phyloP scores from a whole-genome alignment of 257 asterid species.

The Verbena officinalis region DNA sequence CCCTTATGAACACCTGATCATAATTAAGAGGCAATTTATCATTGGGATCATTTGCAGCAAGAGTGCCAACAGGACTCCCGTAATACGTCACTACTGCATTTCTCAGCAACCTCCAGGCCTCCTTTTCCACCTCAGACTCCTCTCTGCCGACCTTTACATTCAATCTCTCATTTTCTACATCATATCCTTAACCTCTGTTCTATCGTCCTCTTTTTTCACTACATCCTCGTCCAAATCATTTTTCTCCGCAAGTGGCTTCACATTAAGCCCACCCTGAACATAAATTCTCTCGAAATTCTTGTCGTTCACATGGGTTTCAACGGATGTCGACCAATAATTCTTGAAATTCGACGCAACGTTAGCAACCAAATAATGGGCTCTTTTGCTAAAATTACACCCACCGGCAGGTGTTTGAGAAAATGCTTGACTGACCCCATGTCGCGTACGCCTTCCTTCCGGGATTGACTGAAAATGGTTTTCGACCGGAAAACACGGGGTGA shows the following conservation, averaged over 20 bases:
- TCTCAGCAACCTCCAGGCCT: slow-evolving; percentile 79
- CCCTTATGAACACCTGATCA: slow-evolving; percentile 95
- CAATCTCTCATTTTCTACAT: slow-evolving; percentile 26
- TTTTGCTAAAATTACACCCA: slow-evolving; percentile 30
- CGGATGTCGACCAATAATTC: slow-evolving; percentile 56
- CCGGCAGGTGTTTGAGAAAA: slow-evolving; percentile 40
- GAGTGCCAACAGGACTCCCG: slow-evolving; percentile 84
- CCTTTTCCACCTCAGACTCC: slow-evolving; percentile 69
- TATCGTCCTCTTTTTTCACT: slow-evolving; percentile 23
- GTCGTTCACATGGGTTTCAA: slow-evolving; percentile 64
- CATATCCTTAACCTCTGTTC: slow-evolving; percentile 5
- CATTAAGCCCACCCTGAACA: slow-evolving; percentile 81
- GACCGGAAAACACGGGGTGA: slow-evolving; percentile 30
- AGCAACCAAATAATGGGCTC: slow-evolving; percentile 38
- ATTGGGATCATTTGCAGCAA: slow-evolving; percentile 89
- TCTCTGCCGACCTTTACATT: slow-evolving; percentile 35
- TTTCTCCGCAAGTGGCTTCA: slow-evolving; percentile 64
- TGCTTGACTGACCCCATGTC: slow-evolving; percentile 56
- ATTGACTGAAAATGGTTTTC: slow-evolving; percentile 30
- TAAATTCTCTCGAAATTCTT: slow-evolving; percentile 84
- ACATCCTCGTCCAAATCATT: slow-evolving; percentile 44
- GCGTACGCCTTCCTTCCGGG: slow-evolving; percentile 36
- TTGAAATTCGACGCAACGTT: slow-evolving; percentile 50
- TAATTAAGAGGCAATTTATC: slow-evolving; percentile 81
- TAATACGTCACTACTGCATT: slow-evolving; percentile 75